Evolutionary conservation across 2,329 filamentous ascomycete species (phyloP).

Genomic region (Talaromyces sp.): DNA sequence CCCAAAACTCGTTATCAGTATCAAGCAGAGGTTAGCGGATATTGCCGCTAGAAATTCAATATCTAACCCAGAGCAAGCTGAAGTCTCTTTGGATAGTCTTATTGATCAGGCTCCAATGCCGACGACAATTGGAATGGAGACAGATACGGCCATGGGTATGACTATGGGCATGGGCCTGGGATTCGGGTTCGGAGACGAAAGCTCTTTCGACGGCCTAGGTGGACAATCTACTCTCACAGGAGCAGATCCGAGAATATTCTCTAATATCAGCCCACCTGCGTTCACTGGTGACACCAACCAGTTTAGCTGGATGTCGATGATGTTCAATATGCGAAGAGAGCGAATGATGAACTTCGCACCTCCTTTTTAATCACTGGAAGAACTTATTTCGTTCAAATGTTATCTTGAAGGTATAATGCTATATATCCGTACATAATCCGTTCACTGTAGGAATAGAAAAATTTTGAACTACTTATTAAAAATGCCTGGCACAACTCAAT

Average conservation of each 20-base stretch:
- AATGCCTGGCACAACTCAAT: too few species aligned
- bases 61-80: background rate
- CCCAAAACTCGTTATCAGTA: conserved; percentile 34
- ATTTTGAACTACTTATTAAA: too few species aligned
- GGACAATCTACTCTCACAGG: background rate
- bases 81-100: background rate
- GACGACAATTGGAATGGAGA: background rate
- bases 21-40: conserved; percentile 28
- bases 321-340: conserved; percentile 6
- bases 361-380: too few species aligned
- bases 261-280: background rate
- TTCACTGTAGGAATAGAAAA: too few species aligned
- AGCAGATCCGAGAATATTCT: conserved; percentile 3
- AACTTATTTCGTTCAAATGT: too few species aligned
- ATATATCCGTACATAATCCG: too few species aligned
- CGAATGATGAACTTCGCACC: too few species aligned
- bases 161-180: background rate
- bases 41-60: background rate
- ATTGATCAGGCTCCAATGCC: conserved; percentile 2
- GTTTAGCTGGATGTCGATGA: conserved; percentile 13
- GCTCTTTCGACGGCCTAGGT: background rate
- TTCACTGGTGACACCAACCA: conserved; percentile 9
- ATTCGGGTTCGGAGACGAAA: conserved; percentile 3
- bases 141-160: background rate
- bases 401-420: too few species aligned